Evolutionary conservation across 2,329 filamentous ascomycete genomes (phyloP).

Genomic region (Diaporthe vaccinii): DNA sequence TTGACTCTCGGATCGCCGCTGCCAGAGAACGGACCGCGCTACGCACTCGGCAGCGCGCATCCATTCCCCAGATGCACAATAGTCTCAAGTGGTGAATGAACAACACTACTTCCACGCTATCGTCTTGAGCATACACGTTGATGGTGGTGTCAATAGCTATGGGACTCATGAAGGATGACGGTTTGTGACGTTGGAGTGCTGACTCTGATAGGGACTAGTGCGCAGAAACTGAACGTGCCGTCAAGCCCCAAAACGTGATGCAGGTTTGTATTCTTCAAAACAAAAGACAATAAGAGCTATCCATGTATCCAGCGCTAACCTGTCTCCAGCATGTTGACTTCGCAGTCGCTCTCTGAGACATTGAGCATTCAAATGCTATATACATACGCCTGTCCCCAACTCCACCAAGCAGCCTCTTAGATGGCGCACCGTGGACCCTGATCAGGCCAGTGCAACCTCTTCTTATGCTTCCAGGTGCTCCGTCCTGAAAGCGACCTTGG

Average conservation of each 20-base stretch:
- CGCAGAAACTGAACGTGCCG: no score
- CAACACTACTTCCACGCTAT: neutral
- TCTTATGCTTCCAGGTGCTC: conserved; percentile 35
- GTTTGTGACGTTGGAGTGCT: neutral
- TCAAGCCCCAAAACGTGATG: neutral
- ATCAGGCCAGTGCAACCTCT: neutral
- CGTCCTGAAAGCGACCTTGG: conserved; percentile 31
- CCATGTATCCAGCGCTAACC: neutral
- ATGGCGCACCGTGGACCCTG: neutral
- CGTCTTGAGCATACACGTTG: no score
- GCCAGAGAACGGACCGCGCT: neutral
- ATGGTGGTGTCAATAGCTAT: neutral
- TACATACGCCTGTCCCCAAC: neutral
- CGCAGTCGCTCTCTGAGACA: neutral
- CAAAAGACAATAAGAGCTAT: neutral
- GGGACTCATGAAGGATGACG: neutral
- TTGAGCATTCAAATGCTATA: neutral
- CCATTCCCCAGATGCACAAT: neutral
- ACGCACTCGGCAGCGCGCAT: neutral
- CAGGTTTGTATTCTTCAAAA: neutral
- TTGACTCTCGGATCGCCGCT: neutral
- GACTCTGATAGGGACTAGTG: neutral
- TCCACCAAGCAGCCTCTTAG: neutral
- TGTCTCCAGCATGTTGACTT: neutral
- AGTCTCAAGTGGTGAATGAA: neutral